Evolutionary conservation across 306 rosid species (phyloP).

Genomic region (Acacia melanoxylon): DNA sequence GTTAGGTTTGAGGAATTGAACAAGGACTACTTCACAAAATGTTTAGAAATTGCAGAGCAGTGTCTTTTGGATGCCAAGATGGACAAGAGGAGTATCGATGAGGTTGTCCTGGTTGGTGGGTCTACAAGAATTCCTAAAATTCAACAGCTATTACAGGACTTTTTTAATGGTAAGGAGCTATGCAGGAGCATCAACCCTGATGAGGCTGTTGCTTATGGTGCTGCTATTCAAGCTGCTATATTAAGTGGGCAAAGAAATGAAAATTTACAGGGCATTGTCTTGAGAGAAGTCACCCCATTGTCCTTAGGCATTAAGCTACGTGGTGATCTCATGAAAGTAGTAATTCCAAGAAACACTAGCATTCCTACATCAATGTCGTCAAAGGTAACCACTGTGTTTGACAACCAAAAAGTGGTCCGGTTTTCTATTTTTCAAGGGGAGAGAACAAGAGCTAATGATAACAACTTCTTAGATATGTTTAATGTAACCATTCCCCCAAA

Average conservation of each 20-base stretch:
- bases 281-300: conserved; percentile 49
- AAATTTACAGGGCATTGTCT: too few relatives aligned
- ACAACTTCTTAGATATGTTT: too few relatives aligned
- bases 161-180: not conserved
- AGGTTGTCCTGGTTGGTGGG: not conserved
- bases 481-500: too few relatives aligned
- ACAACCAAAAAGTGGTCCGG: too few relatives aligned
- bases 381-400: too few relatives aligned
- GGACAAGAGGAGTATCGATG: not conserved
- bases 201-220: not conserved
- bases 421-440: too few relatives aligned
- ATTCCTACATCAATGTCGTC: too few relatives aligned
- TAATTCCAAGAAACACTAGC: too few relatives aligned
- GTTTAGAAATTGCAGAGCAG: not conserved
- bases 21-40: not conserved
- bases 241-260: too few relatives aligned
- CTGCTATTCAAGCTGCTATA: not conserved
- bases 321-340: conserved; percentile 33
- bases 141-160: not conserved
- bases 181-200: not conserved
- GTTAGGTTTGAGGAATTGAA: not conserved
- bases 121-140: not conserved
- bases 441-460: too few relatives aligned
- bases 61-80: not conserved
- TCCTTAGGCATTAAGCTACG: conserved; percentile 60